Evolutionary conservation across 768 basidiomycete species (phyloP).

Genomic region (Pisolithus microcarpus): DNA sequence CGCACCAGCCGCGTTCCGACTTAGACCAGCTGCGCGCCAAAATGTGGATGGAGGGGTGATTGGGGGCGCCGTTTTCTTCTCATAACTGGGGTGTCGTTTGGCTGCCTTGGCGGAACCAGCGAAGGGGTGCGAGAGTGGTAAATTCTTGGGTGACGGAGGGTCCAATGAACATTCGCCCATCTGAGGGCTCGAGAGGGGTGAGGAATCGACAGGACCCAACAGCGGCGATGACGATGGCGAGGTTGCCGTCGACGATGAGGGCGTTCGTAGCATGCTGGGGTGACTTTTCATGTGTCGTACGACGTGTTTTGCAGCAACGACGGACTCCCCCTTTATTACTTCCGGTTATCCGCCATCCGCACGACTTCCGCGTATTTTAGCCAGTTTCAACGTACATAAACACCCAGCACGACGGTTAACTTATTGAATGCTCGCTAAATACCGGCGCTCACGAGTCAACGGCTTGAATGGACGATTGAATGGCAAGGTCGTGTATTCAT

Average conservation of each 20-base stretch:
- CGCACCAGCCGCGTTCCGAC: constrained; percentile 6
- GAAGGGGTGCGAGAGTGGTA: constrained; percentile 38
- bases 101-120: constrained; percentile 50
- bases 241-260: constrained; percentile 3
- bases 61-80: constrained; percentile 28
- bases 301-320: not conserved
- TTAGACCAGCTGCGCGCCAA: constrained; percentile 10
- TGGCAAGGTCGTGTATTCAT: too few species aligned
- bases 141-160: constrained; percentile 22
- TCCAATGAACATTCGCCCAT: constrained; percentile 22
- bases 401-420: too few species aligned
- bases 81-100: constrained; percentile 38
- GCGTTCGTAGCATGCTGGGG: not conserved
- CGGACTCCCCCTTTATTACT: too few species aligned
- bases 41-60: constrained; percentile 18
- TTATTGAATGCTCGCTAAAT: too few species aligned
- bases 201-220: constrained; percentile 31
- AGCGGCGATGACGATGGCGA: constrained; percentile 49
- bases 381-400: not conserved
- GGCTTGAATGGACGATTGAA: too few species aligned
- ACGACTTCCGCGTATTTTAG: not conserved
- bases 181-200: constrained; percentile 28
- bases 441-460: too few species aligned
- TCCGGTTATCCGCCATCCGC: too few species aligned
- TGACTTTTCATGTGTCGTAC: not conserved